Conservation (phyloP, 1,284 basidiomycete species). For the Uromyces viciae-fabae region DNA sequence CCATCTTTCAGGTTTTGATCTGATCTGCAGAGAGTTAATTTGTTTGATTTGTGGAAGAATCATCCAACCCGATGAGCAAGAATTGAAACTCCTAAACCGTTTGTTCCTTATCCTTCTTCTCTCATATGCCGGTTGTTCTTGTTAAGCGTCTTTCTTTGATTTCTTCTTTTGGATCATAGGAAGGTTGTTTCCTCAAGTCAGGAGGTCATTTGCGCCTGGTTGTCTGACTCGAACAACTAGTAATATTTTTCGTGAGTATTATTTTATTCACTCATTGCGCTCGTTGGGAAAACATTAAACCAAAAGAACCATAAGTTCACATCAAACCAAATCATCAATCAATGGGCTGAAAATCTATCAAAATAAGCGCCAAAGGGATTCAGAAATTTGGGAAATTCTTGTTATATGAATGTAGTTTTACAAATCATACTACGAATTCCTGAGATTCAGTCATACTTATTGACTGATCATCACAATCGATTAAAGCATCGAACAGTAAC, state of each 20-base stretch:
- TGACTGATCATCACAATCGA: slow-evolving; percentile 43
- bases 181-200: slow-evolving; percentile 14
- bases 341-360: too few species aligned
- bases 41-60: slow-evolving; percentile 36
- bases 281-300: not conserved
- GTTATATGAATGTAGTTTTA: slow-evolving; percentile 40
- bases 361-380: slow-evolving; percentile 28
- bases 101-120: not conserved
- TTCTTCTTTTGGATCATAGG: not conserved
- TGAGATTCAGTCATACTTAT: slow-evolving; percentile 31
- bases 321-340: not conserved
- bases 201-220: slow-evolving; percentile 11
- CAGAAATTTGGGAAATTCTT: slow-evolving; percentile 36
- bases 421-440: slow-evolving; percentile 41
- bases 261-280: not conserved
- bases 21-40: slow-evolving; percentile 31
- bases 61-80: slow-evolving; percentile 17
- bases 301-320: not conserved
- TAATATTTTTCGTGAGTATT: slow-evolving; percentile 28
- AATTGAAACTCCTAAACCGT: slow-evolving; percentile 31
- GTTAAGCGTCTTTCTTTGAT: not conserved
- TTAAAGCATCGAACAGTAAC: slow-evolving; percentile 19
- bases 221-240: slow-evolving; percentile 34
- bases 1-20: slow-evolving; percentile 8
- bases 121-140: not conserved